Evolutionary conservation across 352 stramenopile species (phyloP).

Genomic region (Globisporangium paddicum): DNA sequence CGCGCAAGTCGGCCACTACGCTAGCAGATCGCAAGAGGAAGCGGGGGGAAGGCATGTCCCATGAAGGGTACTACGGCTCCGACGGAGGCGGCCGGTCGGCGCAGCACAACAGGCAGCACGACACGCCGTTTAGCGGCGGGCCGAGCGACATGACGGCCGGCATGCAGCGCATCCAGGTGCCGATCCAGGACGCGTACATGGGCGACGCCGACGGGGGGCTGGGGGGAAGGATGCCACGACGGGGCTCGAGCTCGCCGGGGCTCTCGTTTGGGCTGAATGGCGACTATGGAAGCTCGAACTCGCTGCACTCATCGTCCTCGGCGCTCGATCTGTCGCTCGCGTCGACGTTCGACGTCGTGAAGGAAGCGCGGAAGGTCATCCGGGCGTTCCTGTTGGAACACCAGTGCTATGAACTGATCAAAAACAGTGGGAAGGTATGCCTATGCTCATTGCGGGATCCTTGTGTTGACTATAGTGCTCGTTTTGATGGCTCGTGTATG

Average conservation of each 20-base stretch:
- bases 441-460: background rate
- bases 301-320: constrained; percentile 23
- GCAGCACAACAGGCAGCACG: constrained; percentile 1
- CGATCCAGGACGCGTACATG: constrained; percentile 36
- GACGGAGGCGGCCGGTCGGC: constrained; percentile 23
- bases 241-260: constrained; percentile 4
- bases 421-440: constrained; percentile 90
- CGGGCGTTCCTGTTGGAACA: constrained; percentile 85
- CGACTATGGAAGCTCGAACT: constrained; percentile 15
- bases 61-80: constrained; percentile 54
- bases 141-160: background rate
- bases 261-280: constrained; percentile 31
- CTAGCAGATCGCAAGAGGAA: constrained; percentile 53
- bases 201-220: constrained; percentile 15
- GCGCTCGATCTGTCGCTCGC: constrained; percentile 40
- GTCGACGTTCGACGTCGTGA: constrained; percentile 60
- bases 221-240: constrained; percentile 1
- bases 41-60: constrained; percentile 54
- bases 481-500: background rate
- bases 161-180: constrained; percentile 23
- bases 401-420: constrained; percentile 95
- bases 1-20: constrained; percentile 15
- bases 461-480: background rate
- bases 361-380: constrained; percentile 80
- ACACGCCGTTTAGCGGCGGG: constrained; percentile 4